Evolutionary conservation across 805 yeast genomes (phyloP).

Genomic region (Suhomyces kilbournensis): DNA sequence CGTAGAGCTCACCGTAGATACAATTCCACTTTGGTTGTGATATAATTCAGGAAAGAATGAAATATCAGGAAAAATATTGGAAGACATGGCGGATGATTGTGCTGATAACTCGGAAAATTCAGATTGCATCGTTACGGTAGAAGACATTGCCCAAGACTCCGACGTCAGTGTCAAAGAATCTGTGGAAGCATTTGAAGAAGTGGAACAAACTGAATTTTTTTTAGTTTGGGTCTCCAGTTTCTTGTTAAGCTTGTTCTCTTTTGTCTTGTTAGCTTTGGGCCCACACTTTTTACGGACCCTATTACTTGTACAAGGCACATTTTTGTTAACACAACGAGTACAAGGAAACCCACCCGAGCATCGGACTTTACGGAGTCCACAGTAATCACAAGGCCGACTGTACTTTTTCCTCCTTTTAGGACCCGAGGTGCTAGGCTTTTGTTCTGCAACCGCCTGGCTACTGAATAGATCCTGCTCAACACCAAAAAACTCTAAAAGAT

Average conservation of each 20-base stretch:
- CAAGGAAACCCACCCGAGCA: conserved; percentile 33
- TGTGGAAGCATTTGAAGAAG: neutral
- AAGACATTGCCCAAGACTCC: neutral
- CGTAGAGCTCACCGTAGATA: neutral
- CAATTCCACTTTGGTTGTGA: neutral
- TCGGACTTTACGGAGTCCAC: conserved; percentile 34
- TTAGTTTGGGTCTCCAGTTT: neutral
- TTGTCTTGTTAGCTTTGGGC: conserved; percentile 20
- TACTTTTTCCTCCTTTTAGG: conserved; percentile 16
- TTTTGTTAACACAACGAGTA: conserved; percentile 26
- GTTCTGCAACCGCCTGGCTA: neutral
- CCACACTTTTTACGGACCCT: conserved; percentile 35
- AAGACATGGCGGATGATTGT: neutral
- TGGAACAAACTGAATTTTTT: neutral
- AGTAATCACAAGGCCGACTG: conserved; percentile 38
- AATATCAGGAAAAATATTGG: neutral
- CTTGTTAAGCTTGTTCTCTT: neutral
- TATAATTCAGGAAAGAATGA: neutral
- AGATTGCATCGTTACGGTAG: neutral
- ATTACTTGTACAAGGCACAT: conserved; percentile 32
- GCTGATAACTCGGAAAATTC: neutral
- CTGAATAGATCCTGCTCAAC: neutral
- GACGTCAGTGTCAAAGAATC: neutral
- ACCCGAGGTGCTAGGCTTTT: neutral
- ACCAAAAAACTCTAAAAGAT: neutral